Evolutionary conservation across 2,329 filamentous ascomycete species (phyloP).

Genomic region (Trichoderma sp.): DNA sequence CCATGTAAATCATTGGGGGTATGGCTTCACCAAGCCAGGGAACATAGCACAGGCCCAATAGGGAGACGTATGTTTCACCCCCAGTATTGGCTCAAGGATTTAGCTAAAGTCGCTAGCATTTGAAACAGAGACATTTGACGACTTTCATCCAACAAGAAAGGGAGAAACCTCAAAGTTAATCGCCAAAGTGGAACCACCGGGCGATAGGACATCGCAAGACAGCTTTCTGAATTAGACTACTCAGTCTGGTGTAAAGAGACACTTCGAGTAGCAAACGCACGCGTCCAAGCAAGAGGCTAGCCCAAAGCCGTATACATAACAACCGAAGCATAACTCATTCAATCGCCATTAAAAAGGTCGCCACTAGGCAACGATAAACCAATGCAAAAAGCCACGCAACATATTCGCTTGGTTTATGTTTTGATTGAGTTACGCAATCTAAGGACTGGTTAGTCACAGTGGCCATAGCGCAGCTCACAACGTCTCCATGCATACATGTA

Average conservation of each 20-base stretch:
- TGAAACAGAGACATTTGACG: neutral
- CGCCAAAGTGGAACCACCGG: too few relatives aligned
- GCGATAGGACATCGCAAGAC: neutral
- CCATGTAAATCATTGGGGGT: neutral
- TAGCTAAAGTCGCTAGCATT: neutral
- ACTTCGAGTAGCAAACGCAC: neutral
- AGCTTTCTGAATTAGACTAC: neutral
- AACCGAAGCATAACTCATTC: neutral
- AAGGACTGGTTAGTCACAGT: neutral
- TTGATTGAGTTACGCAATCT: neutral
- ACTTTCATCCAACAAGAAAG: neutral
- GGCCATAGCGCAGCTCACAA: neutral
- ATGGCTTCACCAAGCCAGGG: neutral
- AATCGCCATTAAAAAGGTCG: neutral
- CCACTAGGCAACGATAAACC: neutral
- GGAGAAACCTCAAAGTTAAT: neutral
- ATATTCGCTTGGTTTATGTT: neutral
- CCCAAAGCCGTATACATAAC: neutral
- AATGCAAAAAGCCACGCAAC: slow-evolving; percentile 8
- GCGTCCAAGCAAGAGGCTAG: neutral
- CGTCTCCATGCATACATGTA: neutral
- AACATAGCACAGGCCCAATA: neutral
- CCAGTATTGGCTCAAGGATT: neutral
- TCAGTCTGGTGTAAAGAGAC: neutral
- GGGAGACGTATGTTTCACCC: neutral